A percentile compares a stretch with the other conserved stretches of the same genome.
Evolutionary conservation across 352 stramenopile species (phyloP).

Genomic region (Phytopythium chamaehyphon): DNA sequence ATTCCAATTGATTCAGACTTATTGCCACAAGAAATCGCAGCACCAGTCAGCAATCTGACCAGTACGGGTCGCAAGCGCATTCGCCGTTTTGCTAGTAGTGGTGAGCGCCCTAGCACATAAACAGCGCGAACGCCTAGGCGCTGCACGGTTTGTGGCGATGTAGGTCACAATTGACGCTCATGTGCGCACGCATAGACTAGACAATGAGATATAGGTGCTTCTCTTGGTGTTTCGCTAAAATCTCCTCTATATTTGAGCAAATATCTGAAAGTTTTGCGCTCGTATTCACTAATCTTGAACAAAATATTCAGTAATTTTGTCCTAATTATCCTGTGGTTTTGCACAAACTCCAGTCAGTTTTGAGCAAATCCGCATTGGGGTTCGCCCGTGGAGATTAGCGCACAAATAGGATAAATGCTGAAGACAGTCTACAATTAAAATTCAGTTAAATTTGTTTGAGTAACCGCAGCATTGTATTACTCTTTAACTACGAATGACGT

Average conservation of each 20-base stretch:
- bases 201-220: neutral
- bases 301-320: no score
- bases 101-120: neutral
- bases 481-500: no score
- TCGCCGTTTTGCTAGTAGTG: neutral
- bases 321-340: neutral
- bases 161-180: neutral
- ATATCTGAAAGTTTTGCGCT: neutral
- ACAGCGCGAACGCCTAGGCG: neutral
- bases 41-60: neutral
- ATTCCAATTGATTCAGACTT: neutral
- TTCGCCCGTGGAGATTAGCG: no score
- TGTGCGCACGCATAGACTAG: neutral
- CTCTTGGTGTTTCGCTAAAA: no score
- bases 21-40: neutral
- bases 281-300: no score
- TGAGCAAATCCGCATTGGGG: no score
- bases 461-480: no score
- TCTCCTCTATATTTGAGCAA: neutral
- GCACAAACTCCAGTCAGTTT: no score
- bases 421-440: no score
- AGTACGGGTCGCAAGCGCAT: neutral
- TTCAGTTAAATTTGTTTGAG: no score
- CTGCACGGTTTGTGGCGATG: neutral
- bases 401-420: no score